phyloP scores from a whole-genome alignment of 116 monocot genomes.

The Cymodocea nodosa region DNA sequence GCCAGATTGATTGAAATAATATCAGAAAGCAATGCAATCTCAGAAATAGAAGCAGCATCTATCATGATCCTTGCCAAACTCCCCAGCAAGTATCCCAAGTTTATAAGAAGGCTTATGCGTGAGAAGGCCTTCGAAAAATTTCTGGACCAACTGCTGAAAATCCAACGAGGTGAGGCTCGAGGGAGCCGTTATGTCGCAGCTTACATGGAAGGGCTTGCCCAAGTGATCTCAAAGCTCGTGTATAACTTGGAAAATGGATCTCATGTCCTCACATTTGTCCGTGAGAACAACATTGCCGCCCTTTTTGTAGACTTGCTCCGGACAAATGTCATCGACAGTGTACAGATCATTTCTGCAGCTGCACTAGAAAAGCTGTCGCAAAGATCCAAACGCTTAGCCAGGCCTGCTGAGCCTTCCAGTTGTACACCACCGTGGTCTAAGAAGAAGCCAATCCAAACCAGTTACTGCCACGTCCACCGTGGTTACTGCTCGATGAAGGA shows the following conservation, averaged over 20 bases:
- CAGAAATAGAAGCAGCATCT: slow-evolving; percentile 68
- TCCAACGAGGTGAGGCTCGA: slow-evolving; percentile 34
- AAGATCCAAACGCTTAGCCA: background rate
- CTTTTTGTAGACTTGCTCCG: slow-evolving; percentile 52
- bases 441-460: slow-evolving; percentile 21
- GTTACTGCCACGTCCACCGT: slow-evolving; percentile 39
- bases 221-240: slow-evolving; percentile 51
- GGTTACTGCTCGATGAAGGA: slow-evolving; percentile 59
- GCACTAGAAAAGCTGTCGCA: slow-evolving; percentile 59
- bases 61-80: slow-evolving; percentile 46
- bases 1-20: slow-evolving; percentile 42
- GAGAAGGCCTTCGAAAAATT: slow-evolving; percentile 37
- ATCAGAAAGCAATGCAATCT: slow-evolving; percentile 32
- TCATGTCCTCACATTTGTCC: slow-evolving; percentile 29
- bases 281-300: slow-evolving; percentile 41
- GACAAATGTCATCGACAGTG: slow-evolving; percentile 54
- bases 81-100: slow-evolving; percentile 39
- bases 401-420: no score
- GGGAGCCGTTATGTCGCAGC: slow-evolving; percentile 21
- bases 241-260: slow-evolving; percentile 33
- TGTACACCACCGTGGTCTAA: slow-evolving; percentile 14
- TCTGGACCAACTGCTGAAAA: slow-evolving; percentile 27
- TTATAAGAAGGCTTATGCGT: slow-evolving; percentile 33
- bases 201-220: slow-evolving; percentile 56
- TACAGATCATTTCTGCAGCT: slow-evolving; percentile 42